These are phyloP conservation scores for Phymatotrichopsis omnivora DNA, from an alignment of 2,329 filamentous ascomycete species.

Conservation along the genomic window DNA sequence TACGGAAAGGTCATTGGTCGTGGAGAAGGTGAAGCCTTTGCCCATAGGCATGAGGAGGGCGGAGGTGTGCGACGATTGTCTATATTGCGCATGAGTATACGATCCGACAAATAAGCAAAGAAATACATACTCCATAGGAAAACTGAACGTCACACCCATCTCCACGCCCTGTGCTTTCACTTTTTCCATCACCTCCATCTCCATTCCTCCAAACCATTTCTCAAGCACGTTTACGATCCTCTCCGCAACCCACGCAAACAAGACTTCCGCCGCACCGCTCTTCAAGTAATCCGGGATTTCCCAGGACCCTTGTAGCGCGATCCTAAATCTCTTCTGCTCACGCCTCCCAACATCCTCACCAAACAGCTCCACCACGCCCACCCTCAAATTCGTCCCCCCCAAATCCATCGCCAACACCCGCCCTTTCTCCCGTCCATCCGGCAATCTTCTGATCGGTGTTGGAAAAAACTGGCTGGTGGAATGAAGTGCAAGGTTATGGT, in stretches of 20 bases:
- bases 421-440: conserved; percentile 49
- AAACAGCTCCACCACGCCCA: conserved; percentile 52
- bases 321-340: conserved; percentile 11
- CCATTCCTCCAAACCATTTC: conserved; percentile 37
- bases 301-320: conserved; percentile 18
- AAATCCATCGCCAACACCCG: conserved; percentile 55
- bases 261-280: conserved; percentile 47
- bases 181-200: conserved; percentile 32
- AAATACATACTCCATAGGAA: conserved; percentile 54
- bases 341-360: conserved; percentile 38
- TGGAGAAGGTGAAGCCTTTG: conserved; percentile 53
- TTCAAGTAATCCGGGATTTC: conserved; percentile 48
- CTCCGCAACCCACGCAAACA: conserved; percentile 60
- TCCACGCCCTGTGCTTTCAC: conserved; percentile 36
- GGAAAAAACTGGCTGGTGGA: conserved; percentile 22
- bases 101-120: not conserved
- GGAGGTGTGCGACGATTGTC: conserved; percentile 53
- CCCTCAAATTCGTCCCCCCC: conserved; percentile 57
- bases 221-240: conserved; percentile 49
- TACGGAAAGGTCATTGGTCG: conserved; percentile 49
- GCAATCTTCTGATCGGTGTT: conserved; percentile 36
- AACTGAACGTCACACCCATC: conserved; percentile 58
- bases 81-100: conserved; percentile 31
- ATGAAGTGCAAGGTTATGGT: conserved; percentile 23
- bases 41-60: conserved; percentile 54